Percentiles rank a stretch among this genome's conserved stretches.
Conservation (phyloP, 305 asterid genomes). For the Stenogyne calaminthoides region DNA sequence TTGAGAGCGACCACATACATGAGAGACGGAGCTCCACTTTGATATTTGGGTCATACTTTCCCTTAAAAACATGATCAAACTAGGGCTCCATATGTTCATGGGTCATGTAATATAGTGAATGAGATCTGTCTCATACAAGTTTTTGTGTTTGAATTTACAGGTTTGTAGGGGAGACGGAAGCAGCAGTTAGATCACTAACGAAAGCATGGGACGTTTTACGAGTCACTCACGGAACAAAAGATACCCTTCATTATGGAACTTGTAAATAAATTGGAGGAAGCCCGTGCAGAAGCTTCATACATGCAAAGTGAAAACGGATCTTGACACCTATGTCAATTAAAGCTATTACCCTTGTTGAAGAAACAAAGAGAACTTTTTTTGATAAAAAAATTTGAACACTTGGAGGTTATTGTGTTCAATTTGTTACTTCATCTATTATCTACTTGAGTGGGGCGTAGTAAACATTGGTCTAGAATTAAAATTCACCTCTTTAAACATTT, state of each 20-base stretch:
- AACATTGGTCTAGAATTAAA: too few species aligned
- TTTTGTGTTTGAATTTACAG: constrained; percentile 35
- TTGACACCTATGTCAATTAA: neutral
- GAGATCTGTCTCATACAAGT: neutral
- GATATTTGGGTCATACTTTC: neutral
- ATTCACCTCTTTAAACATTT: neutral
- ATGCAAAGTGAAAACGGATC: constrained; percentile 31
- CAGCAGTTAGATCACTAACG: constrained; percentile 68
- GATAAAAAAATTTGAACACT: neutral
- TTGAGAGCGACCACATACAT: neutral
- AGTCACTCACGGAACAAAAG: constrained; percentile 75
- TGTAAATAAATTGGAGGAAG: constrained; percentile 73
- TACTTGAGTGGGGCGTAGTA: neutral
- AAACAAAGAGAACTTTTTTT: neutral
- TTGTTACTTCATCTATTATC: neutral
- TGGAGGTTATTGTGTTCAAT: neutral
- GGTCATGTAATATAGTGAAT: neutral
- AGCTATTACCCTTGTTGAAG: neutral
- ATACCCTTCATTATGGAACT: constrained; percentile 69
- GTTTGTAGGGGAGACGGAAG: constrained; percentile 70
- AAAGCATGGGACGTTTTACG: constrained; percentile 64
- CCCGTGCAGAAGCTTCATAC: constrained; percentile 74
- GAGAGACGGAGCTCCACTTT: neutral
- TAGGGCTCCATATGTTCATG: neutral
- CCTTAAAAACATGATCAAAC: too few species aligned